Evolutionary conservation across 768 basidiomycete species (phyloP), one percentile per base, ranked within the genome.

Genomic region (Boletus subcaerulescens): DNA sequence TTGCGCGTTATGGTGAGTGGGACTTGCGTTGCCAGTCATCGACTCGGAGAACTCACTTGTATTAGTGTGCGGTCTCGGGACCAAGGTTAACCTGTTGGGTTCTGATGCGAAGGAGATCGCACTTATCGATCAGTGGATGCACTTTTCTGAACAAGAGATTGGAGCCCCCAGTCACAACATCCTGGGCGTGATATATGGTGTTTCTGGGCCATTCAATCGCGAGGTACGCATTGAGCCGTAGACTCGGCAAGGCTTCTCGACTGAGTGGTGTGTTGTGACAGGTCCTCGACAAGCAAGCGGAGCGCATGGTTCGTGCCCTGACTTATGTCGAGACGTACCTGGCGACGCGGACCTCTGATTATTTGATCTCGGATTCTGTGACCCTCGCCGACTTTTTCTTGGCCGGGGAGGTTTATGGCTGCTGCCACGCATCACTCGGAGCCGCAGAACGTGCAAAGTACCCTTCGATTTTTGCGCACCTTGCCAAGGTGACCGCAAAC

Each of bases 41-140:
- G 29, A 29, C 29, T 29, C 29, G 29, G 9, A 29, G 9, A 29
- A 29, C 29, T 29, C 9, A 29, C 7, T 0, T 29, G 29, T 8
- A 29, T 8, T 14, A 65, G 63, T 64, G 52, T 40, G 53, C 22
- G 14, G 43, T 3, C 22, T 63, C 22, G 61, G 54, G 4, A 52
- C 55, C 22, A 47, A 57, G 18, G 26, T 55, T 0, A 49, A 57
- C 8, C 36, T 66, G 35, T 38, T 63, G 40, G 63, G 63, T 18
- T 45, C 49, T 4, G 32, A 46, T 31, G 20, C 35, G 14, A 53
- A 63, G 22, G 59, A 63, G 29, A 14, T 22, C 2, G 45, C 54
- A 0, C 36, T 59, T 1, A 32, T 66, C 5, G 62, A 66, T 48
- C 65, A 65, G 15, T 66, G 64, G 62, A 17, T 49, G 3, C 65